Evolutionary conservation across 129 eudicot species (phyloP).

Genomic region (Artemisia argyi): DNA sequence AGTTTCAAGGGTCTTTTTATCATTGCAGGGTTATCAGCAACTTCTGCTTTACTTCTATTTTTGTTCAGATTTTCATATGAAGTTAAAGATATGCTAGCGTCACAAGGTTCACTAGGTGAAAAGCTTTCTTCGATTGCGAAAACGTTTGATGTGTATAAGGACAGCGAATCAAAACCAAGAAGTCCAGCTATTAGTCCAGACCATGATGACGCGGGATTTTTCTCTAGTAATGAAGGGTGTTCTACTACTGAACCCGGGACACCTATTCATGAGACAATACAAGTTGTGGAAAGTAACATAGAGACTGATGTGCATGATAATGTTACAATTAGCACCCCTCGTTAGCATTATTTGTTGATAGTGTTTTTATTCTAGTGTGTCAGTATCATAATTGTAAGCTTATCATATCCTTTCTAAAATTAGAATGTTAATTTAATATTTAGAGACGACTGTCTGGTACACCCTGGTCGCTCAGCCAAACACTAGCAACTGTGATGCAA

Average conservation of each 20-base stretch:
- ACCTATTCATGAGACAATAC: neutral
- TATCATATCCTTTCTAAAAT: too few species aligned
- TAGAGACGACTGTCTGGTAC: too few species aligned
- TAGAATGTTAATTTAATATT: too few species aligned
- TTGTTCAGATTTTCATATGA: conserved; percentile 14
- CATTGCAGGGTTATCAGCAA: conserved; percentile 14
- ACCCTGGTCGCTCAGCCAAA: too few species aligned
- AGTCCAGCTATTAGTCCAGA: neutral
- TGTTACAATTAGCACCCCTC: too few species aligned
- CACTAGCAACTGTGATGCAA: too few species aligned
- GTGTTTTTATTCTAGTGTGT: too few species aligned
- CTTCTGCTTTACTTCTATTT: conserved; percentile 14
- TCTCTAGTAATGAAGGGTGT: neutral
- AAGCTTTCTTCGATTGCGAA: conserved; percentile 14
- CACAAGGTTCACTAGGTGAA: conserved; percentile 19
- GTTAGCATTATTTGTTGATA: too few species aligned
- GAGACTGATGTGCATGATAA: neutral
- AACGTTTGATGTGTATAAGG: conserved; percentile 19
- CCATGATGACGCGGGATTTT: too few species aligned
- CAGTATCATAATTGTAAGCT: too few species aligned
- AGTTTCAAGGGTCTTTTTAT: conserved; percentile 22
- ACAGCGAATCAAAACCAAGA: conserved; percentile 3
- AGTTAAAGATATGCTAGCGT: conserved; percentile 5
- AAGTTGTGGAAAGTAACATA: neutral
- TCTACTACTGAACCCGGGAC: conserved; percentile 3